Conservation (phyloP, 2,329 filamentous ascomycete species). For the Penicillium brevicompactum region DNA sequence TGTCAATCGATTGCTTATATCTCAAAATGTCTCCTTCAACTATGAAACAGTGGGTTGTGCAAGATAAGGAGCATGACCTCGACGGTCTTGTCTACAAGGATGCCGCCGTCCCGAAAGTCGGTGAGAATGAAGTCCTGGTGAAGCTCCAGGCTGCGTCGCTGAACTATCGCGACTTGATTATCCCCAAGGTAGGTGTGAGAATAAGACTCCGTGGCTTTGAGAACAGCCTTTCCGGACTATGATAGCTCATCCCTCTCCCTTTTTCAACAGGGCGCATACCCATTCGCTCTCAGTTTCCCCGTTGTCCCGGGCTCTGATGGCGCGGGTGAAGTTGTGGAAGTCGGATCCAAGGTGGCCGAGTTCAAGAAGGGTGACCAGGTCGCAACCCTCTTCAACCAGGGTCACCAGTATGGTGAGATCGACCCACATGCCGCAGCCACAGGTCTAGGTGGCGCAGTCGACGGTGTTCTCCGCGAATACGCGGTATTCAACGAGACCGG, state of each 20-base stretch:
- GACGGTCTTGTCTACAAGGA: conserved; percentile 60
- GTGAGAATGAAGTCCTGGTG: conserved; percentile 72
- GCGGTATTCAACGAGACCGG: conserved; percentile 69
- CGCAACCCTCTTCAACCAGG: conserved; percentile 60
- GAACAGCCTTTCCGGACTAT: neutral
- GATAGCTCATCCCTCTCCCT: neutral
- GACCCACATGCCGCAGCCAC: conserved; percentile 44
- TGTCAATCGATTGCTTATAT: neutral
- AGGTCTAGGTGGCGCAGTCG: conserved; percentile 67
- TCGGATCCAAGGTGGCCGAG: conserved; percentile 58
- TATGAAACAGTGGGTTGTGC: conserved; percentile 59
- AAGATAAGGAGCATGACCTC: conserved; percentile 56
- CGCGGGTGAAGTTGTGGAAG: conserved; percentile 51
- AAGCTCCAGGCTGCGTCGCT: conserved; percentile 58
- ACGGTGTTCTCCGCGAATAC: conserved; percentile 70
- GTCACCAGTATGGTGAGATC: conserved; percentile 55
- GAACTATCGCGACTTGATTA: conserved; percentile 54
- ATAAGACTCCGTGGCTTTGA: neutral
- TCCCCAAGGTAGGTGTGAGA: conserved; percentile 43
- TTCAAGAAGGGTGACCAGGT: conserved; percentile 64
- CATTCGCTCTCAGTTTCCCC: conserved; percentile 34
- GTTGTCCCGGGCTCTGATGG: conserved; percentile 40
- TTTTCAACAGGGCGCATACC: conserved; percentile 33
- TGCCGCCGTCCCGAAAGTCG: conserved; percentile 59
- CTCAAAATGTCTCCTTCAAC: conserved; percentile 45